These are phyloP conservation scores for Chaetomiaceae sp. DNA, from an alignment of 2,329 filamentous ascomycete species.

Conservation along the genomic window DNA sequence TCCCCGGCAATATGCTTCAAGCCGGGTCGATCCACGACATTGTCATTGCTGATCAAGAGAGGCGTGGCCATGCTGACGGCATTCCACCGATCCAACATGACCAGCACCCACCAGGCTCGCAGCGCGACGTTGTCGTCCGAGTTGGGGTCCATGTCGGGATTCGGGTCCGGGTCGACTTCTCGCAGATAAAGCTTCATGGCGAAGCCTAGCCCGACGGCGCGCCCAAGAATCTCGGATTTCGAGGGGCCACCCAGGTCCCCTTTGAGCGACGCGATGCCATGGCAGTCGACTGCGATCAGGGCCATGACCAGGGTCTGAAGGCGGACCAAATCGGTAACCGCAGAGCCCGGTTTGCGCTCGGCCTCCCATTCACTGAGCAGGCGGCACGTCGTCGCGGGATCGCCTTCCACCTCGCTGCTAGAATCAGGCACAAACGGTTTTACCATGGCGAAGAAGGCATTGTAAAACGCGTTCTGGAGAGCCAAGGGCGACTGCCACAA, in stretches of 20 bases:
- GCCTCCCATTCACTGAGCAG: slow-evolving; percentile 51
- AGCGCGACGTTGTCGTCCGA: slow-evolving; percentile 58
- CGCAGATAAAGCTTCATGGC: slow-evolving; percentile 55
- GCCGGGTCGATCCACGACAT: slow-evolving; percentile 54
- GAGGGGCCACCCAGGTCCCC: slow-evolving; percentile 42
- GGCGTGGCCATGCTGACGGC: slow-evolving; percentile 62
- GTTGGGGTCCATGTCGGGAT: slow-evolving; percentile 49
- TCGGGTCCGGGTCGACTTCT: slow-evolving; percentile 33
- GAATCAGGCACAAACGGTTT: slow-evolving; percentile 42
- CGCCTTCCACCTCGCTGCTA: slow-evolving; percentile 34
- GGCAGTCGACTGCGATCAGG: slow-evolving; percentile 59
- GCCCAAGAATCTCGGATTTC: slow-evolving; percentile 54
- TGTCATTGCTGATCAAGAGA: slow-evolving; percentile 57
- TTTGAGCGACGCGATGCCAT: slow-evolving; percentile 39
- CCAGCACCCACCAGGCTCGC: slow-evolving; percentile 67
- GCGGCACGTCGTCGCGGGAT: slow-evolving; percentile 42
- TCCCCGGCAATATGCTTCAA: slow-evolving; percentile 59
- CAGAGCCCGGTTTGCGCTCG: slow-evolving; percentile 34
- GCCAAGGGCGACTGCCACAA: slow-evolving; percentile 51
- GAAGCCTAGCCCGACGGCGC: slow-evolving; percentile 62
- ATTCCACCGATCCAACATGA: slow-evolving; percentile 69
- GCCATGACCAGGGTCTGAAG: slow-evolving; percentile 64
- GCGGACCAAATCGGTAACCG: slow-evolving; percentile 50
- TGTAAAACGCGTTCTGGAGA: slow-evolving; percentile 59
- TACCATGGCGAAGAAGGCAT: slow-evolving; percentile 57